phyloP scores from a whole-genome alignment of 2,329 filamentous ascomycete genomes.

The Ophiostoma quercus region DNA sequence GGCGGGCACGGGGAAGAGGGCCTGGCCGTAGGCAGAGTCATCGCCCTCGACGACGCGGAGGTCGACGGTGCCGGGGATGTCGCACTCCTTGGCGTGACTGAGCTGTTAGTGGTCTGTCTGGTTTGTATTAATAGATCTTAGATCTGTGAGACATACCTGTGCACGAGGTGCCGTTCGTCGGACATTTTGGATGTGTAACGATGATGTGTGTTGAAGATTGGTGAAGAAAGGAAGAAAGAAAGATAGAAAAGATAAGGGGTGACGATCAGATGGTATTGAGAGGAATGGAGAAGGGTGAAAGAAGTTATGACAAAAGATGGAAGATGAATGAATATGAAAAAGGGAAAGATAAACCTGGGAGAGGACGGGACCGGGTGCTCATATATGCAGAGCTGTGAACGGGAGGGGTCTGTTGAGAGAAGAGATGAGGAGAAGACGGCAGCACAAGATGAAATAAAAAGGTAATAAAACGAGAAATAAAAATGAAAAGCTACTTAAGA shows the following conservation, averaged over 20 bases:
- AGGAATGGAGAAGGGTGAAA: not conserved
- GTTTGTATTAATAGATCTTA: not conserved
- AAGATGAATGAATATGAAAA: not conserved
- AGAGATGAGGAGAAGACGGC: not conserved
- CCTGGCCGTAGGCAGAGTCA: conserved; percentile 55
- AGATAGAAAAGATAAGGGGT: not conserved
- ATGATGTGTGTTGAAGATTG: not conserved
- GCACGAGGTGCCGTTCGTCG: not conserved
- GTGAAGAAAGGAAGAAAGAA: not conserved
- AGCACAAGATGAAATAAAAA: not conserved
- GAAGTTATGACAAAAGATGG: not conserved
- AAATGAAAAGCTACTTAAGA: not conserved
- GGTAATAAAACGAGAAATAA: not conserved
- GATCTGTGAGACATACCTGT: not conserved
- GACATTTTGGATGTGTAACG: not conserved
- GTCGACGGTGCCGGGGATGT: conserved; percentile 31
- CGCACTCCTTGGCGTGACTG: conserved; percentile 32
- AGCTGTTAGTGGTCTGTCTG: not conserved
- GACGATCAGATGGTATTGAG: not conserved
- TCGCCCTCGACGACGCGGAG: conserved; percentile 46
- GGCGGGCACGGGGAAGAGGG: conserved; percentile 55
- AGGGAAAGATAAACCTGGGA: not conserved
- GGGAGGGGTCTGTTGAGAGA: not conserved
- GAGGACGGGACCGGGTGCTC: not conserved
- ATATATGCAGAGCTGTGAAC: not conserved